Evolutionary conservation across 352 stramenopile species (phyloP), one percentile per base, ranked within the genome.

Genomic region (Nothophytophthora sp.): DNA sequence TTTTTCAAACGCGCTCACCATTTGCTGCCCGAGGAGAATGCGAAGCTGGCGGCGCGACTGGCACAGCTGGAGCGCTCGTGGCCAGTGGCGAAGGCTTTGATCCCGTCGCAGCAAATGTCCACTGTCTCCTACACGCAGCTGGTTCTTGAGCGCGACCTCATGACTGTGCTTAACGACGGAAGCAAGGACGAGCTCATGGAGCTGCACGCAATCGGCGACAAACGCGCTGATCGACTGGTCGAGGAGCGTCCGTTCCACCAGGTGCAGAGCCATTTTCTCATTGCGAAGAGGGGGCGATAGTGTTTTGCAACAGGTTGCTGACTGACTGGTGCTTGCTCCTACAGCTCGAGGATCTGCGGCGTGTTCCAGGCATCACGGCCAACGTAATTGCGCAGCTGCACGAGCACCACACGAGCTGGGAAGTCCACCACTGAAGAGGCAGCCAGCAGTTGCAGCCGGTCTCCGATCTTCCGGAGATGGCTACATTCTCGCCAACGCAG

Each of bases 1-100:
- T 57, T 87, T 32, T 85, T 89, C 47, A 78, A 75, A 49, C 70
- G 71, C 8, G 73, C 78, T 13, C 70, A 66, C 32, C 55, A 80
- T 19, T 40, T 85, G 22, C 63, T 89, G 2, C 70, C 75, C 2
- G 65, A 69, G 12, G 51, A 68, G 41, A 87, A 70, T 57, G 37
- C 58, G 9, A 84, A 76, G 59, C 50, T 89, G 7, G 42, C 53
- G 0, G 71, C 80, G 38, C 73, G 78, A 15, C 56, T 85, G 19
- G 22, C 49, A 23, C 50, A 60, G 2, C 50, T 86, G 3, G 65
- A 70, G 20, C n/a, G 20, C 16, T 60, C 70, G 22, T 71, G 50
- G 24, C 60, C 60, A 15, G 35, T 32, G 1, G 63, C 52, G 6
- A 50, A 40, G 3, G 10, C 42, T 3, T 15, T 55, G 25, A 48